Conservation (phyloP, 441 rosid genomes). For the Omphalea diandra region DNA sequence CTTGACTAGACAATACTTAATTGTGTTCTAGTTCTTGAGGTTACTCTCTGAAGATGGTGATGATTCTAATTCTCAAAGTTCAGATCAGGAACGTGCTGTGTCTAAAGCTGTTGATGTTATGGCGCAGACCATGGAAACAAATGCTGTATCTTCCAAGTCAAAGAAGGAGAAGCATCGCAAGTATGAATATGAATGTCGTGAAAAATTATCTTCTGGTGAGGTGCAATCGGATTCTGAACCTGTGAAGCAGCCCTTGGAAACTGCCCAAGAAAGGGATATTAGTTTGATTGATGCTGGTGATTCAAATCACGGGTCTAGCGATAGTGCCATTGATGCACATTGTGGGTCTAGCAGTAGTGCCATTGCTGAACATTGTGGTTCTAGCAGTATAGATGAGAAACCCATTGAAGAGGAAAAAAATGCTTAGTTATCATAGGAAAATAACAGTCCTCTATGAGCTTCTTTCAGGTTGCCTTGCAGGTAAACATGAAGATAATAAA, state of each 20-base stretch:
- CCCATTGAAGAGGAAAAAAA: slow-evolving; percentile 56
- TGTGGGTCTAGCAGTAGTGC: too few species aligned
- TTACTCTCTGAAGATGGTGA: slow-evolving; percentile 66
- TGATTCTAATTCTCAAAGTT: slow-evolving; percentile 38
- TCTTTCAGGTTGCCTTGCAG: slow-evolving; percentile 83
- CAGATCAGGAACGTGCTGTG: slow-evolving; percentile 63
- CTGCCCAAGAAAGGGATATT: slow-evolving; percentile 23
- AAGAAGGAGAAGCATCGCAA: slow-evolving; percentile 61
- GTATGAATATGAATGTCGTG: slow-evolving; percentile 63
- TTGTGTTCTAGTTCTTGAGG: slow-evolving; percentile 55
- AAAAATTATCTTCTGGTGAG: slow-evolving; percentile 48
- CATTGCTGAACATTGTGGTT: too few species aligned
- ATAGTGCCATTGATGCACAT: too few species aligned
- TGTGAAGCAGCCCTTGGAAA: slow-evolving; percentile 18
- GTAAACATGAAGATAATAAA: slow-evolving; percentile 46
- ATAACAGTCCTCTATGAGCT: slow-evolving; percentile 75
- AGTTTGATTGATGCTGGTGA: slow-evolving; percentile 14
- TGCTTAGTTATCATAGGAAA: slow-evolving; percentile 65
- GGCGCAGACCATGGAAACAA: slow-evolving; percentile 44
- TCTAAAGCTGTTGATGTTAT: slow-evolving; percentile 68
- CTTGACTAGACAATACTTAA: background rate
- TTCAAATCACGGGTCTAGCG: slow-evolving; percentile 18
- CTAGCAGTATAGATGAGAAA: slow-evolving; percentile 40
- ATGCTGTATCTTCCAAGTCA: slow-evolving; percentile 41
- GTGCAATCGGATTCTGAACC: slow-evolving; percentile 32